Percentiles rank a stretch among this genome's conserved stretches.
Conservation (phyloP, 768 basidiomycete genomes). For the Gloeophyllum trabeum region DNA sequence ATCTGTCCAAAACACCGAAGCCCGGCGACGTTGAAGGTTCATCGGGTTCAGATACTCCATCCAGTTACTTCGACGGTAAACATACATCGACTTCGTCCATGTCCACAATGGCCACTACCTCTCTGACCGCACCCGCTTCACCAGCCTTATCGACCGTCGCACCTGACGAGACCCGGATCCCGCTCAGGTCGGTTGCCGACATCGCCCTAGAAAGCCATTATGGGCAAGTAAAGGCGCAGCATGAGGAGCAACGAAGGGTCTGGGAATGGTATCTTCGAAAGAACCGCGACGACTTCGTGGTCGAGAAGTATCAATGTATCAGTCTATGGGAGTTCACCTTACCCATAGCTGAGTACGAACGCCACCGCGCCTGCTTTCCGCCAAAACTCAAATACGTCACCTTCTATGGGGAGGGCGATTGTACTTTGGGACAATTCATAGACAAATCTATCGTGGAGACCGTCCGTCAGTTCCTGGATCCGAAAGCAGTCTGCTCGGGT, state of each 20-base stretch:
- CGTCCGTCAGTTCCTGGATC: conserved; percentile 56
- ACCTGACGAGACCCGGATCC: conserved; percentile 26
- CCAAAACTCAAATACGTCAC: conserved; percentile 64
- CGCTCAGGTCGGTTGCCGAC: conserved; percentile 52
- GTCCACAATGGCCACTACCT: conserved; percentile 15
- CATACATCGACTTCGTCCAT: conserved; percentile 17
- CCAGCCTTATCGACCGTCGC: conserved; percentile 21
- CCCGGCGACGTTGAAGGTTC: no score
- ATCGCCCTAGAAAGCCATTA: conserved; percentile 68
- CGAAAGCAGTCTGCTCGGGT: conserved; percentile 68
- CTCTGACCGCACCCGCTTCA: conserved; percentile 21
- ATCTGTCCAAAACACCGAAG: neutral
- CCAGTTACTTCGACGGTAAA: conserved; percentile 33
- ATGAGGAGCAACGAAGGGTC: conserved; percentile 78
- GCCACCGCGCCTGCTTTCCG: conserved; percentile 66
- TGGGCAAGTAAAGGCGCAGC: conserved; percentile 61
- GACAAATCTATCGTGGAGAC: conserved; percentile 67
- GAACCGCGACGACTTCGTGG: conserved; percentile 76
- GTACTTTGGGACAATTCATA: conserved; percentile 88
- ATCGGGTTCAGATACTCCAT: conserved; percentile 21
- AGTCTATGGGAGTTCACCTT: conserved; percentile 70
- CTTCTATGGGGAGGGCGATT: conserved; percentile 90
- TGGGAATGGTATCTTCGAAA: conserved; percentile 95
- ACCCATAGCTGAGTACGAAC: conserved; percentile 57
- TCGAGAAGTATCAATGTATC: conserved; percentile 90